Percentiles rank a stretch among this genome's conserved stretches.
phyloP scores from a whole-genome alignment of 768 basidiomycete genomes.

The Cystobasidium tubakii region DNA sequence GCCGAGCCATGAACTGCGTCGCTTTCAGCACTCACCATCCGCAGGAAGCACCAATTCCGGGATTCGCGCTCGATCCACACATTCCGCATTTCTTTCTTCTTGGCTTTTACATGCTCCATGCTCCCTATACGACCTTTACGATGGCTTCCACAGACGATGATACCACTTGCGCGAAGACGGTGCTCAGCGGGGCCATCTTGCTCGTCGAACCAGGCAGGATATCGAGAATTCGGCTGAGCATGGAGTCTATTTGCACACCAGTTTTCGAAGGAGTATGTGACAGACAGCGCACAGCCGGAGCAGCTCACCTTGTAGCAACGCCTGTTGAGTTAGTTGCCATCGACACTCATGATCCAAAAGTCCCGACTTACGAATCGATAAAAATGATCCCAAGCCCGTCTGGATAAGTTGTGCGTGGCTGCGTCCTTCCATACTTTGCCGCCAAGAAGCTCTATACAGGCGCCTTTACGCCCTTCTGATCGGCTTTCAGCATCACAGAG shows the following conservation, averaged over 20 bases:
- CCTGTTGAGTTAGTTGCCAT: no score
- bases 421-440: conserved; percentile 25
- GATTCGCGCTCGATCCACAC: conserved; percentile 33
- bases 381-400: conserved; percentile 26
- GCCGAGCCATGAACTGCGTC: neutral
- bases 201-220: conserved; percentile 23
- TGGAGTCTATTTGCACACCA: conserved; percentile 16
- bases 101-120: conserved; percentile 33
- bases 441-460: conserved; percentile 23
- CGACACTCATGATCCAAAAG: no score
- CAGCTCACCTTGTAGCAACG: conserved; percentile 32
- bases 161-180: neutral
- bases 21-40: neutral
- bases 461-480: neutral
- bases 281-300: conserved; percentile 28
- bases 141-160: conserved; percentile 20
- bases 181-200: neutral
- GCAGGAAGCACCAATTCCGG: conserved; percentile 23
- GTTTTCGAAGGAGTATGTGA: conserved; percentile 18
- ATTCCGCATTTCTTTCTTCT: conserved; percentile 26
- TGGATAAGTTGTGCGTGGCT: neutral
- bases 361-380: conserved; percentile 30
- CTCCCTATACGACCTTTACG: conserved; percentile 12
- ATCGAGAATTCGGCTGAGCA: neutral
- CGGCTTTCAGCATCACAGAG: conserved; percentile 20